phyloP scores from a whole-genome alignment of 768 basidiomycete species.

The Tylopilus sp. region DNA sequence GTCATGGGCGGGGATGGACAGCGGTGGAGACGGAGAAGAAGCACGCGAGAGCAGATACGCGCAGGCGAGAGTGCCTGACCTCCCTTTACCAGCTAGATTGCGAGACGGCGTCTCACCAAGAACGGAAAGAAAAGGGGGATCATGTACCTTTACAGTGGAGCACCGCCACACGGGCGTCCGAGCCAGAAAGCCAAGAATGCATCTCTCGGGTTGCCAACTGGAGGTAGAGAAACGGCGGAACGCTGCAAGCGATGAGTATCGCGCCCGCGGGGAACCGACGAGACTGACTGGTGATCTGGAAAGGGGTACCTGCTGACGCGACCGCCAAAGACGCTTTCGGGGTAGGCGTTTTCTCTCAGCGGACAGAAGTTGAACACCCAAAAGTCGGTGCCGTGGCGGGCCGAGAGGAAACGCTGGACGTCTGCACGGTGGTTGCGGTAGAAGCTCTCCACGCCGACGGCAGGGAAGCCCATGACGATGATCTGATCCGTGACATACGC shows the following conservation, averaged over 20 bases:
- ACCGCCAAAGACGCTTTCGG: conserved; percentile 61
- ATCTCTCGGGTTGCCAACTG: conserved; percentile 74
- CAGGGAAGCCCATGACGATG: conserved; percentile 84
- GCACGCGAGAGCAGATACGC: conserved; percentile 67
- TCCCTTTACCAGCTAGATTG: conserved; percentile 67
- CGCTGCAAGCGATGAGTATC: conserved; percentile 36
- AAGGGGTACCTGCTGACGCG: conserved; percentile 84
- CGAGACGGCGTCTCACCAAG: conserved; percentile 3
- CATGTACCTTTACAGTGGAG: conserved; percentile 80
- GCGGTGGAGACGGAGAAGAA: conserved; percentile 36
- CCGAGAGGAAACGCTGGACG: conserved; percentile 69
- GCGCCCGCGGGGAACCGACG: conserved; percentile 40
- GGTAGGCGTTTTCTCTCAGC: conserved; percentile 75
- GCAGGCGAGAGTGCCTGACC: conserved; percentile 85
- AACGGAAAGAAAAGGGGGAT: background rate
- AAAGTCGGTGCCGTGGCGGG: conserved; percentile 70
- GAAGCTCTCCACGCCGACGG: conserved; percentile 69
- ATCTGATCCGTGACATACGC: conserved; percentile 71
- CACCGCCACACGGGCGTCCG: conserved; percentile 67
- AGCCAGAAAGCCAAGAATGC: conserved; percentile 63
- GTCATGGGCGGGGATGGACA: conserved; percentile 11
- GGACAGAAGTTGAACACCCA: conserved; percentile 93
- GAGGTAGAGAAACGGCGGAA: conserved; percentile 74
- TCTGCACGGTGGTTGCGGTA: conserved; percentile 81
- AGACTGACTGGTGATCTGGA: conserved; percentile 85